phyloP scores from a whole-genome alignment of 2,329 filamentous ascomycete species.

The Ceratocystis eucalypticola region DNA sequence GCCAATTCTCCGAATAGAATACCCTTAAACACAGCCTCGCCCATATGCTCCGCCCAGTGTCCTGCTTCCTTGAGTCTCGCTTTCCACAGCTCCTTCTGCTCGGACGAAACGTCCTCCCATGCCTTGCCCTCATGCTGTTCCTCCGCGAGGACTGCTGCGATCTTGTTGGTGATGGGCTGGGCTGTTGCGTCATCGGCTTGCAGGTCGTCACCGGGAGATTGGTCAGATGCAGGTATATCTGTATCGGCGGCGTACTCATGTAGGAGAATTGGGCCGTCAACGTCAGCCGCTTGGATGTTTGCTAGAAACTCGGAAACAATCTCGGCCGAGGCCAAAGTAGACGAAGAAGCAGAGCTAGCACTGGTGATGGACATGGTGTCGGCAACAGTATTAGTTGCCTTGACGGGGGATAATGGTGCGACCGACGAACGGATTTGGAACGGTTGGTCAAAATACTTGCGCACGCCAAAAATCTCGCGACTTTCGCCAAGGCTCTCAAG shows the following conservation, averaged over 20 bases:
- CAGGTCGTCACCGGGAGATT: neutral
- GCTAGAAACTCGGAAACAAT: conserved; percentile 12
- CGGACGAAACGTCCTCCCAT: conserved; percentile 56
- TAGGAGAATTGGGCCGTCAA: conserved; percentile 13
- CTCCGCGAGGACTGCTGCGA: conserved; percentile 32
- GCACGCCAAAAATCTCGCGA: conserved; percentile 35
- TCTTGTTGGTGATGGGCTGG: neutral
- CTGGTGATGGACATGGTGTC: neutral
- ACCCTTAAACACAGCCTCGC: conserved; percentile 61
- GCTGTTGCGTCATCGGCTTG: neutral
- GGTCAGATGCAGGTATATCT: neutral
- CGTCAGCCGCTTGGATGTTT: conserved; percentile 9
- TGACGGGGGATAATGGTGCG: conserved; percentile 12
- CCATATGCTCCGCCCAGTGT: conserved; percentile 67
- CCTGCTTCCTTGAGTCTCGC: conserved; percentile 53
- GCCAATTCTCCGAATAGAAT: conserved; percentile 64
- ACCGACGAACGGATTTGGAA: conserved; percentile 15
- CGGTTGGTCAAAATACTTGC: conserved; percentile 16
- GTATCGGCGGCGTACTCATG: neutral
- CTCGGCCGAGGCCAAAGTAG: conserved; percentile 4
- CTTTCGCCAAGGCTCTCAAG: conserved; percentile 49
- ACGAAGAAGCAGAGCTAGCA: neutral
- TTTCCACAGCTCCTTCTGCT: conserved; percentile 57
- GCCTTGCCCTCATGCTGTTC: conserved; percentile 41
- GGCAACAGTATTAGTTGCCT: conserved; percentile 2